Evolutionary conservation across 192 early-diverging fungal species (phyloP), one percentile per base, ranked within the genome.

Genomic region (Mortierella antarctica): DNA sequence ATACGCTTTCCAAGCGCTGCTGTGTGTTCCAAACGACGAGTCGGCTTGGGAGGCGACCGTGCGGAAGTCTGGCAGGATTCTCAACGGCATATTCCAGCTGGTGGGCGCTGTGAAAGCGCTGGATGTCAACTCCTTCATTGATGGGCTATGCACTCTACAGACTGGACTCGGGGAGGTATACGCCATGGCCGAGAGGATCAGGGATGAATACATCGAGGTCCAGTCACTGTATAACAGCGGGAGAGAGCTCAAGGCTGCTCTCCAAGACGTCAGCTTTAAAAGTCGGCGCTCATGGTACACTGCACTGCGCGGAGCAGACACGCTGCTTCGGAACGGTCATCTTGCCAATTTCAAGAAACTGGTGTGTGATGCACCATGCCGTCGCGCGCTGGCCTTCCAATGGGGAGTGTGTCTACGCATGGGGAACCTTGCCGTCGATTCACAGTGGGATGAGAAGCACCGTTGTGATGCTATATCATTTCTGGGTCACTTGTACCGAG

Each of bases 1-100:
- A 6, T 63, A 63, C 39, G 62, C 62, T 5, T 50, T 13, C 15
- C 62, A 63, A 39, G 46, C 62, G 18, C 47, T 63, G 5, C 62
- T 15, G 18, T 63, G 48, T 17, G 48, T 63, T 5, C 59, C 59
- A 11, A 17, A 61, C 59, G 14, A 61, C 44, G 59, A 61, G 14
- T 21, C 59, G 1, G 4, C 18, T 7, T 61, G 7, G 49, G 17
- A 64, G 46, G 49, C 62, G 0, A 10, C 21, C 7, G 3, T 65
- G 39, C 23, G 64, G 23, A 49, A 52, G 10, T 41, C 64, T 5
- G 47, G 49, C 21, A 42, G 11, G 7, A 14, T 65, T 9, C 6
- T 50, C 5, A 20, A 49, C n/a, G 62, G 48, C 8, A 12, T 63
- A 2, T 47, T 20, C 18, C 46, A 21, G 20, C n/a, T 50, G 21